phyloP scores from a whole-genome alignment of 2,329 filamentous ascomycete genomes.

The Cercospora zeina region DNA sequence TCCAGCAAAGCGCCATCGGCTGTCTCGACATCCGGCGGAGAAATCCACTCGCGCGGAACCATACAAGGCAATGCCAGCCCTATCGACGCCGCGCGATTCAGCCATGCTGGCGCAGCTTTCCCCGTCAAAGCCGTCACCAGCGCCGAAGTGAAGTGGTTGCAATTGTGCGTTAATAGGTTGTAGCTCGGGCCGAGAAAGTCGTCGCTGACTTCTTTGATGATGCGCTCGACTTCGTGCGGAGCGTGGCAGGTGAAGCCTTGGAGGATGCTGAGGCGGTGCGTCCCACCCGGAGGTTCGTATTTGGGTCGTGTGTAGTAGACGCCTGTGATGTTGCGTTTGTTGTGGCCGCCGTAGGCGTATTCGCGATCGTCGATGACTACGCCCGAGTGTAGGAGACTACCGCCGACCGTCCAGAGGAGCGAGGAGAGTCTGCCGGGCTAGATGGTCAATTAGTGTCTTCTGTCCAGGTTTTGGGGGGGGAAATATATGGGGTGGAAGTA shows the following conservation, averaged over 20 bases:
- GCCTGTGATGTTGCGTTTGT: constrained; percentile 67
- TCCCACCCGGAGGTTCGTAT: constrained; percentile 72
- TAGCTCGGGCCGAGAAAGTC: constrained; percentile 75
- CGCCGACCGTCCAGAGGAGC: constrained; percentile 73
- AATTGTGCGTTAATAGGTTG: constrained; percentile 80
- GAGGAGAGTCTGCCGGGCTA: constrained; percentile 74
- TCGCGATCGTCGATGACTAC: constrained; percentile 78
- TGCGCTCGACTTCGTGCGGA: constrained; percentile 67
- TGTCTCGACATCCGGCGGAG: constrained; percentile 72
- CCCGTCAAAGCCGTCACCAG: constrained; percentile 73
- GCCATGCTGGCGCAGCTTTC: constrained; percentile 68
- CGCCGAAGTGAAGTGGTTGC: constrained; percentile 83
- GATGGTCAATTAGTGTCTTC: constrained; percentile 22
- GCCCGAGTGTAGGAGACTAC: constrained; percentile 77
- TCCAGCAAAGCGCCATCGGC: constrained; percentile 67
- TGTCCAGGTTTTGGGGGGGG: not conserved
- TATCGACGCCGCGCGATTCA: constrained; percentile 82
- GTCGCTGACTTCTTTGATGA: constrained; percentile 67
- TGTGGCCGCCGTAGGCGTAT: constrained; percentile 83
- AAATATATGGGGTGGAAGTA: not conserved
- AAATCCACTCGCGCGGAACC: constrained; percentile 79
- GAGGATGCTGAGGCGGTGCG: constrained; percentile 71
- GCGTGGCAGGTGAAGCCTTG: constrained; percentile 76
- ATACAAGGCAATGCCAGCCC: constrained; percentile 79
- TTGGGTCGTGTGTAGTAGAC: constrained; percentile 77